phyloP scores from a whole-genome alignment of 345 rosid species.

The Salix koriyanagi region DNA sequence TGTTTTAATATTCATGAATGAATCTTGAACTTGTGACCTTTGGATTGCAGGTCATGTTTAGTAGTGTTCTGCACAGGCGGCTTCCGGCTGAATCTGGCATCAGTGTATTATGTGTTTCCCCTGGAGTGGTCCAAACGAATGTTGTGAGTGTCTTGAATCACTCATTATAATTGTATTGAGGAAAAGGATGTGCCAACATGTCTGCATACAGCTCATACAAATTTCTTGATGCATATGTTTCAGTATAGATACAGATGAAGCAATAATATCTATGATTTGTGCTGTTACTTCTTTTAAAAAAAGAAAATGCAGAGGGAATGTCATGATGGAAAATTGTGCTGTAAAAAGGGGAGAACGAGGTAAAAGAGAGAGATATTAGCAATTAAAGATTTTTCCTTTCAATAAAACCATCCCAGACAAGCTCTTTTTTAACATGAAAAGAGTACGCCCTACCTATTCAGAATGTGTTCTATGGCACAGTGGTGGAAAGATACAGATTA shows the following conservation, averaged over 20 bases:
- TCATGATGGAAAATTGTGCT: background rate
- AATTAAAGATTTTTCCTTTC: background rate
- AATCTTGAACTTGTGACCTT: constrained; percentile 5
- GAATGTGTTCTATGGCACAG: background rate
- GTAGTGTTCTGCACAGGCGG: constrained; percentile 73
- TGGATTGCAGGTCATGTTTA: constrained; percentile 84
- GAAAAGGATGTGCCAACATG: background rate
- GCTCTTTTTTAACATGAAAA: background rate
- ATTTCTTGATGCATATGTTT: background rate
- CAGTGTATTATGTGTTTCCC: constrained; percentile 74
- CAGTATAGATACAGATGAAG: background rate
- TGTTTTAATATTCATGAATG: background rate
- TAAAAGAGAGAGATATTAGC: background rate
- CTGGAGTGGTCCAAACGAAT: constrained; percentile 86
- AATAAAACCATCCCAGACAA: background rate
- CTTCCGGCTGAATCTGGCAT: constrained; percentile 93
- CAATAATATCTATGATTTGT: background rate
- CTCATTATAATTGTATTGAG: constrained; percentile 9
- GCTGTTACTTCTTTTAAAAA: constrained; percentile 1
- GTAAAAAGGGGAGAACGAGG: background rate
- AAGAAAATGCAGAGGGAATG: background rate
- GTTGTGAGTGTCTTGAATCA: constrained; percentile 62
- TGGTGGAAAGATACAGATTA: no score
- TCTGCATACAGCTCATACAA: background rate
- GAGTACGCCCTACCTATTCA: background rate